A percentile compares a stretch with the other conserved stretches of the same genome.
These are phyloP conservation scores for Tylopilus sp. DNA, from an alignment of 1,284 basidiomycete genomes.

Conservation along the genomic window DNA sequence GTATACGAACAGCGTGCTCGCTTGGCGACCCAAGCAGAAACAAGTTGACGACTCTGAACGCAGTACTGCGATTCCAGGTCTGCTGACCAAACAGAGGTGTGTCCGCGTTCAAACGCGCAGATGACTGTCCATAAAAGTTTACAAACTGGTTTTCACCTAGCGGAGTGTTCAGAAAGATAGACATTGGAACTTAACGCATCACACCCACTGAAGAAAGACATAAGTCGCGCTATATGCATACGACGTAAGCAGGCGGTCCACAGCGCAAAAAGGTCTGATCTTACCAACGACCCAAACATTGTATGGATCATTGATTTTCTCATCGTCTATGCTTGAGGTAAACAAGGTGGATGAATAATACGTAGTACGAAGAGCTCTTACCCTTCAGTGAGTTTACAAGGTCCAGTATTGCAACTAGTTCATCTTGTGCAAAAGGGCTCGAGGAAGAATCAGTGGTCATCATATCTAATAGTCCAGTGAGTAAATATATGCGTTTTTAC, in stretches of 20 bases:
- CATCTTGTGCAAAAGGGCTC: conserved; percentile 30
- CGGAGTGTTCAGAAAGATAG: conserved; percentile 1
- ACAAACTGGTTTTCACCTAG: conserved; percentile 29
- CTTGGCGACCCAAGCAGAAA: conserved; percentile 27
- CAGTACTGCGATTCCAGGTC: conserved; percentile 12
- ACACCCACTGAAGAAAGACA: conserved; percentile 26
- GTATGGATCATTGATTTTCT: conserved; percentile 11
- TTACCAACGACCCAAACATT: conserved; percentile 33
- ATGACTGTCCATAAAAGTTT: conserved; percentile 24
- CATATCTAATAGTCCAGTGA: conserved; percentile 18
- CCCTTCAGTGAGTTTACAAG: conserved; percentile 31
- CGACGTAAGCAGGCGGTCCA: conserved; percentile 3
- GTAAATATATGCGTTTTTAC: background rate
- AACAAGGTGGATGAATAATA: background rate
- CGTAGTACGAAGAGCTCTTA: background rate
- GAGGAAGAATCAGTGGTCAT: conserved; percentile 33
- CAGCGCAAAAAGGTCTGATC: background rate
- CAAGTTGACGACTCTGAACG: conserved; percentile 13
- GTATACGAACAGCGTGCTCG: conserved; percentile 24
- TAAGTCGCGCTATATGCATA: conserved; percentile 23
- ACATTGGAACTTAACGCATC: background rate
- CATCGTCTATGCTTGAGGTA: conserved; percentile 16
- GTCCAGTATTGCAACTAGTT: conserved; percentile 21
- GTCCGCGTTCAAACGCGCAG: conserved; percentile 29
- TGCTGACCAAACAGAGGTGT: conserved; percentile 13